phyloP scores from a whole-genome alignment of 2,329 filamentous ascomycete genomes.

The Diaporthe aspalathi region DNA sequence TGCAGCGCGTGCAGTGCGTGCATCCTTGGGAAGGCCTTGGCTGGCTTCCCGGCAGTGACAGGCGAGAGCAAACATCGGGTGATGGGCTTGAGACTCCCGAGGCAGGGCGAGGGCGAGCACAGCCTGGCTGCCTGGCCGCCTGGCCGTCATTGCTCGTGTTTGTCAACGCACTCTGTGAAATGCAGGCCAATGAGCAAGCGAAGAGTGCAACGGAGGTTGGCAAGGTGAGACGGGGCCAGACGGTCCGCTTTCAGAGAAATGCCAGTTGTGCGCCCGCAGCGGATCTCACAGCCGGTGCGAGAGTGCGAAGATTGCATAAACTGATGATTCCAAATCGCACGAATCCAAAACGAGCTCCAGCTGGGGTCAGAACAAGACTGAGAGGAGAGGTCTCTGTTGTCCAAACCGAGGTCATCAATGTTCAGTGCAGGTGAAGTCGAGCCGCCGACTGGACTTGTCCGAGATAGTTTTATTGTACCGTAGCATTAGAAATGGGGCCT shows the following conservation, averaged over 20 bases:
- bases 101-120: neutral
- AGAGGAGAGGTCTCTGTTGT: neutral
- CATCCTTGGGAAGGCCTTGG: neutral
- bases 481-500: neutral
- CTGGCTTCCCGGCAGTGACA: neutral
- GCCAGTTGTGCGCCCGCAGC: neutral
- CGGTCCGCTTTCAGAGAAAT: neutral
- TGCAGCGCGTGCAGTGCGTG: neutral
- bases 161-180: neutral
- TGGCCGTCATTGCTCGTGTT: neutral
- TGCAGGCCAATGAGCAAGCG: neutral
- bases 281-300: too few relatives aligned
- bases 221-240: neutral
- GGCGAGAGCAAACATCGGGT: neutral
- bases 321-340: neutral
- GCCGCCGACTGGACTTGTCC: neutral
- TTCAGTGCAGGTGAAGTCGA: neutral
- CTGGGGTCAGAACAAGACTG: neutral
- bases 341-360: neutral
- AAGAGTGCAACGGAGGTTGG: neutral
- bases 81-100: slow-evolving; percentile 9
- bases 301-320: too few relatives aligned
- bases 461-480: too few relatives aligned
- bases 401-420: neutral
- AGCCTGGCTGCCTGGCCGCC: too few relatives aligned